These are phyloP conservation scores for Urochloa ruziziensis DNA, from an alignment of 176 grass and related monocot species.

Conservation along the genomic window DNA sequence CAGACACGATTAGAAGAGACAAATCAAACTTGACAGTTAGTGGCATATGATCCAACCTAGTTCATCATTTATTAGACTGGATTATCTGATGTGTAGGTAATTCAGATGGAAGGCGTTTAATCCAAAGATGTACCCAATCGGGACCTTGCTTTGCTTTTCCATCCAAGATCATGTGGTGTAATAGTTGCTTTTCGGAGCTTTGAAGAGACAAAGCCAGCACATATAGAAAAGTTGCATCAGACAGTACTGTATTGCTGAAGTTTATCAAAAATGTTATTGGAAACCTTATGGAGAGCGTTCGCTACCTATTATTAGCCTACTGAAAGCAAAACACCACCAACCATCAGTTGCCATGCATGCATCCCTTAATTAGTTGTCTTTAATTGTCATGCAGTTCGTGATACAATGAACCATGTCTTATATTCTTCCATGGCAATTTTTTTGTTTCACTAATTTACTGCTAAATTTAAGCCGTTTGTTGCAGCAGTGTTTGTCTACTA, in stretches of 20 bases:
- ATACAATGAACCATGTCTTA: background rate
- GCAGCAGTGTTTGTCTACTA: background rate
- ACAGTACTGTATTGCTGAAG: conserved; percentile 5
- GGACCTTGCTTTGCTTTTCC: background rate
- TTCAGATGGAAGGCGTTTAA: background rate
- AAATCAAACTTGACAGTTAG: conserved; percentile 10
- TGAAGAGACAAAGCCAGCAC: background rate
- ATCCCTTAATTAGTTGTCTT: background rate
- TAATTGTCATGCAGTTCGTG: conserved; percentile 8
- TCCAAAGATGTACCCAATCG: background rate
- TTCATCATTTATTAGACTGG: background rate
- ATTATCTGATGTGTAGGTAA: background rate
- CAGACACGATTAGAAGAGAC: conserved; percentile 22
- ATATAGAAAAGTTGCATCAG: background rate
- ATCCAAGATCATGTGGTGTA: background rate
- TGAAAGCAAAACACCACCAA: conserved; percentile 40
- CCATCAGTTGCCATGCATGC: conserved; percentile 19
- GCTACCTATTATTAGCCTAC: conserved; percentile 32
- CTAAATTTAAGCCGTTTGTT: background rate
- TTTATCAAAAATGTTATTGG: conserved; percentile 22
- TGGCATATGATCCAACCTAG: background rate
- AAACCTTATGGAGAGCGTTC: conserved; percentile 13
- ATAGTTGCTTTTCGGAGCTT: conserved; percentile 3
- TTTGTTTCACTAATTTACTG: background rate
- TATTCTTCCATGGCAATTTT: background rate